Evolutionary conservation across 805 yeast genomes (phyloP).

Genomic region (Cephaloascus albidus): DNA sequence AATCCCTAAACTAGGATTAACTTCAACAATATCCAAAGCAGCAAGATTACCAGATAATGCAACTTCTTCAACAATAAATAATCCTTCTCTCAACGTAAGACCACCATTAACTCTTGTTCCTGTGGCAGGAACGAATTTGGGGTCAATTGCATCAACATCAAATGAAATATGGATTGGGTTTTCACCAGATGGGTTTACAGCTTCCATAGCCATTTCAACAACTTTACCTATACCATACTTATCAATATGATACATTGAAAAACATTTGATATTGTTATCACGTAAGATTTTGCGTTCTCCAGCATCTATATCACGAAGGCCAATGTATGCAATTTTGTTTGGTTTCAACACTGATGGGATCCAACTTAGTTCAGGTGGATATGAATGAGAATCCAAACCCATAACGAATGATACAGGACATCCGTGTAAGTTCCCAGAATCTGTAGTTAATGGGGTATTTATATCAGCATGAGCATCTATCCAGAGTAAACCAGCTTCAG

Average conservation of each 20-base stretch:
- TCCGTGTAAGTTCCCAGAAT: constrained; percentile 90
- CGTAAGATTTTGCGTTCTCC: constrained; percentile 73
- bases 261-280: constrained; percentile 71
- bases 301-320: constrained; percentile 85
- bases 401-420: constrained; percentile 89
- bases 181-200: constrained; percentile 61
- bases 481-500: constrained; percentile 90
- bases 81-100: constrained; percentile 85
- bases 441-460: constrained; percentile 78
- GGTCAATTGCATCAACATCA: constrained; percentile 97
- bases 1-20: constrained; percentile 83
- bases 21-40: constrained; percentile 88
- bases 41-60: constrained; percentile 85
- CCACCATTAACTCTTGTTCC: constrained; percentile 99
- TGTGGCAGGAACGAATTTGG: constrained; percentile 89
- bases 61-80: constrained; percentile 83
- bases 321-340: constrained; percentile 79
- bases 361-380: constrained; percentile 78
- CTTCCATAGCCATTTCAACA: constrained; percentile 80
- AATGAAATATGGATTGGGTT: constrained; percentile 84
- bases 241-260: constrained; percentile 93
- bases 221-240: constrained; percentile 88
- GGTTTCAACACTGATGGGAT: constrained; percentile 59
- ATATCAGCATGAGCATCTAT: constrained; percentile 98
- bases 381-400: constrained; percentile 62